Percentiles rank a stretch among this genome's conserved stretches.
phyloP scores from a whole-genome alignment of 371 early-diverging fungal genomes.

The Circinella umbellata region DNA sequence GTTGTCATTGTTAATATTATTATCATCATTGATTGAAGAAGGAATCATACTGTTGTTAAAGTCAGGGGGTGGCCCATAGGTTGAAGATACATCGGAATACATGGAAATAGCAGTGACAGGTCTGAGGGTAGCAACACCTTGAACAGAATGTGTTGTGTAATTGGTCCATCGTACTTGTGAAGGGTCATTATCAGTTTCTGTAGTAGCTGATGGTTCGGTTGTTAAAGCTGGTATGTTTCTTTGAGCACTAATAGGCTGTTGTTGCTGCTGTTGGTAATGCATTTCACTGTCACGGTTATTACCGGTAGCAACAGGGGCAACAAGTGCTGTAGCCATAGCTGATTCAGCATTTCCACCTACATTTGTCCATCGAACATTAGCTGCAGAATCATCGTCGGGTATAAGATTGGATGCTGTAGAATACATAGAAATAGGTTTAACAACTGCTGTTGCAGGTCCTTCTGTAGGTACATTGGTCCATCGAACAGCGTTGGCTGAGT shows the following conservation, averaged over 20 bases:
- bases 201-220: not conserved
- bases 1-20: not conserved
- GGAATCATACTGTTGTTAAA: too few relatives aligned
- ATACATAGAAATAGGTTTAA: slow-evolving; percentile 12
- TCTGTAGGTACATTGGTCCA: slow-evolving; percentile 33
- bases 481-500: slow-evolving; percentile 20
- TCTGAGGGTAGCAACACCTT: slow-evolving; percentile 20
- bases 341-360: slow-evolving; percentile 38
- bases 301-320: slow-evolving; percentile 29
- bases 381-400: not conserved
- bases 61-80: slow-evolving; percentile 2
- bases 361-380: slow-evolving; percentile 39
- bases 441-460: slow-evolving; percentile 12
- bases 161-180: slow-evolving; percentile 35
- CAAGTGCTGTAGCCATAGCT: slow-evolving; percentile 47
- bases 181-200: slow-evolving; percentile 7
- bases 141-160: slow-evolving; percentile 21
- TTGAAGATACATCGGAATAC: slow-evolving; percentile 28
- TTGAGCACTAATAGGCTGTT: not conserved
- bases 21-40: not conserved
- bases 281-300: not conserved
- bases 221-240: not conserved
- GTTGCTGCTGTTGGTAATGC: not conserved
- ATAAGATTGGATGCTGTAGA: slow-evolving; percentile 12
- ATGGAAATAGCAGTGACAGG: slow-evolving; percentile 26